Conservation (phyloP, 495 filamentous ascomycete genomes). For the Neurospora sp. region DNA sequence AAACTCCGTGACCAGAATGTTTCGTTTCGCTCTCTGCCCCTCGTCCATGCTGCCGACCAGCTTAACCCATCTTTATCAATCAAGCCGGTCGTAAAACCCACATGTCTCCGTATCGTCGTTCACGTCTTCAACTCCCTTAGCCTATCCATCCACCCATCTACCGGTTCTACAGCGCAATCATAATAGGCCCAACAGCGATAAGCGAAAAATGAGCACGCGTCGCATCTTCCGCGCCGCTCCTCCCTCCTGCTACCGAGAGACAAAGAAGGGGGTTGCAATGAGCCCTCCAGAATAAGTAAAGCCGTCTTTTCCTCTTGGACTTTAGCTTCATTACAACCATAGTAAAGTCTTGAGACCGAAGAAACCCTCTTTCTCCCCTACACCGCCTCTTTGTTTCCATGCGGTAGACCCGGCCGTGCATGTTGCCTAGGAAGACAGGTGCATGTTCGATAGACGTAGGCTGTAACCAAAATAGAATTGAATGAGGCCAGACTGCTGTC, state of each 20-base stretch:
- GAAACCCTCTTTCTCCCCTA: not conserved
- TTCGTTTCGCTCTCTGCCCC: not conserved
- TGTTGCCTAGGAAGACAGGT: not conserved
- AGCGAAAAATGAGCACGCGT: not conserved
- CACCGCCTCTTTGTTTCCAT: not conserved
- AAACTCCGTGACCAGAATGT: constrained; percentile 1
- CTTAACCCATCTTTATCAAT: not conserved
- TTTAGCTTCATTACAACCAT: not conserved
- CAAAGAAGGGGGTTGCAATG: not conserved
- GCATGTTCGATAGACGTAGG: not conserved
- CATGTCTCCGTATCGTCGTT: not conserved
- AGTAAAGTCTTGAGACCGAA: not conserved
- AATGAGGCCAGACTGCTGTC: not conserved
- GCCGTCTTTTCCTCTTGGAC: not conserved
- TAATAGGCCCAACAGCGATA: not conserved
- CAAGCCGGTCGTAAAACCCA: not conserved
- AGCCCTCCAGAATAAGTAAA: not conserved
- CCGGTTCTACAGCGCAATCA: not conserved
- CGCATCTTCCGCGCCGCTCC: not conserved
- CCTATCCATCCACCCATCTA: not conserved
- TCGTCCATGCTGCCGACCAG: not conserved
- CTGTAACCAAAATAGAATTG: not conserved
- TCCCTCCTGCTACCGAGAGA: not conserved
- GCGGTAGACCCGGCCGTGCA: not conserved
- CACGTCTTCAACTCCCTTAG: not conserved